Percentiles rank a stretch among this genome's conserved stretches.
These are phyloP conservation scores for Plasmodium coatneyi DNA, from an alignment of 169 alveolate genomes.

Conservation along the genomic window DNA sequence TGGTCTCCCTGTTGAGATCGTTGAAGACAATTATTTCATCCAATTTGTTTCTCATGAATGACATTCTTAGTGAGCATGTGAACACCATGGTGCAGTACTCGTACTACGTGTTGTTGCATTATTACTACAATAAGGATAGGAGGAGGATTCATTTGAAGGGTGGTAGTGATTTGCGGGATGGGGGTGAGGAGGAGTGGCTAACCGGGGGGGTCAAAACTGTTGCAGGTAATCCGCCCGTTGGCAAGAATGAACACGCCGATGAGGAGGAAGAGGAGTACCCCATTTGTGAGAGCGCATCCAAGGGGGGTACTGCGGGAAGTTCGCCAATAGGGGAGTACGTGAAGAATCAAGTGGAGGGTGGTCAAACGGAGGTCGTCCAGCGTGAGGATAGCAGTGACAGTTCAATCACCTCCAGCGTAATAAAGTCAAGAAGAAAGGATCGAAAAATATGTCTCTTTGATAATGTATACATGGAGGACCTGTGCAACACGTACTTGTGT, in stretches of 20 bases:
- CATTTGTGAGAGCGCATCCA: background rate
- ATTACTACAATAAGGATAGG: conserved; percentile 25
- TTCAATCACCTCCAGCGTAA: conserved; percentile 24
- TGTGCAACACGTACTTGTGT: conserved; percentile 45
- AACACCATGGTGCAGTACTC: conserved; percentile 59
- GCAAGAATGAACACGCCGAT: background rate
- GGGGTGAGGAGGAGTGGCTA: background rate
- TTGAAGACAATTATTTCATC: conserved; percentile 43
- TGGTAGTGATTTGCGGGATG: background rate
- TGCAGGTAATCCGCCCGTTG: background rate
- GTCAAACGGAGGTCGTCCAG: background rate
- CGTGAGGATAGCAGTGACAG: background rate
- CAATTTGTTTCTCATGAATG: conserved; percentile 27
- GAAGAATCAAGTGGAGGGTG: background rate
- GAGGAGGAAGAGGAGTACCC: background rate
- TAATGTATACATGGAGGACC: conserved; percentile 36
- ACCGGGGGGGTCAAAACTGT: background rate
- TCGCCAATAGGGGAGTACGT: background rate
- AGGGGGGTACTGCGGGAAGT: background rate
- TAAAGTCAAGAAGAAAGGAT: background rate
- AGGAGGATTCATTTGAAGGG: background rate
- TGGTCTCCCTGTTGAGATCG: conserved; percentile 37
- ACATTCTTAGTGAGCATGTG: conserved; percentile 20
- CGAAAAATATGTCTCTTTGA: conserved; percentile 20
- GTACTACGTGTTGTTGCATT: conserved; percentile 40